A percentile compares a stretch with the other conserved stretches of the same genome.
Conservation (phyloP, 768 basidiomycete species). For the Chlorophyllum brunneum region DNA sequence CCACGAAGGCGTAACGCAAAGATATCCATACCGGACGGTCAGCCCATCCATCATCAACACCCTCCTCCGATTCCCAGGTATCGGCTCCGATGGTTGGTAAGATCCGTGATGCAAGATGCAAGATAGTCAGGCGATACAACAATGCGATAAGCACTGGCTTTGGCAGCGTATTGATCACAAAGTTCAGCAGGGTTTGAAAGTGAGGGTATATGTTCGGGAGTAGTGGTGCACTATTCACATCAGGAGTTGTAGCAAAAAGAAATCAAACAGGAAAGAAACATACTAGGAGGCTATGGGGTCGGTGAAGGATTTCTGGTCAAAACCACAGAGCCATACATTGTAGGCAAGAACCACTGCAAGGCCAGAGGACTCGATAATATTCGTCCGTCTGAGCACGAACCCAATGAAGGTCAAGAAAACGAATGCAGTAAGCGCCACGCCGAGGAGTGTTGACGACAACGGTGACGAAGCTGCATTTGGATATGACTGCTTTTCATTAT, state of each 20-base stretch:
- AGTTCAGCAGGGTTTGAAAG: conserved; percentile 73
- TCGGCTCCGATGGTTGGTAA: conserved; percentile 82
- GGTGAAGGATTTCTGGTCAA: conserved; percentile 68
- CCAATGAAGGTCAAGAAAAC: conserved; percentile 91
- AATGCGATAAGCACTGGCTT: conserved; percentile 81
- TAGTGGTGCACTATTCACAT: conserved; percentile 73
- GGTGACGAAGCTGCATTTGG: conserved; percentile 81
- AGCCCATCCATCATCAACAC: conserved; percentile 62
- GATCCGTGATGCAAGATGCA: conserved; percentile 79
- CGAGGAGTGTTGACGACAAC: conserved; percentile 84
- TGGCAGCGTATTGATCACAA: conserved; percentile 80
- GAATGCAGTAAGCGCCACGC: conserved; percentile 83
- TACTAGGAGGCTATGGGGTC: conserved; percentile 78
- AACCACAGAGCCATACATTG: conserved; percentile 87
- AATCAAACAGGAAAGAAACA: conserved; percentile 22
- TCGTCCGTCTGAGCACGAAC: conserved; percentile 82
- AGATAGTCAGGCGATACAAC: conserved; percentile 72
- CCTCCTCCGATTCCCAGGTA: conserved; percentile 69
- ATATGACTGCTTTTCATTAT: conserved; percentile 54
- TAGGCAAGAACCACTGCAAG: conserved; percentile 87
- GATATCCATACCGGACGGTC: conserved; percentile 59
- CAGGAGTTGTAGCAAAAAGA: background rate
- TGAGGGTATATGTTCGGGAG: conserved; percentile 79
- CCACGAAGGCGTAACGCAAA: background rate
- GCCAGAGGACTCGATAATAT: conserved; percentile 88